Evolutionary conservation across 2,329 filamentous ascomycete species (phyloP), one percentile per base, ranked within the genome.

Genomic region (Penicillium sp.): DNA sequence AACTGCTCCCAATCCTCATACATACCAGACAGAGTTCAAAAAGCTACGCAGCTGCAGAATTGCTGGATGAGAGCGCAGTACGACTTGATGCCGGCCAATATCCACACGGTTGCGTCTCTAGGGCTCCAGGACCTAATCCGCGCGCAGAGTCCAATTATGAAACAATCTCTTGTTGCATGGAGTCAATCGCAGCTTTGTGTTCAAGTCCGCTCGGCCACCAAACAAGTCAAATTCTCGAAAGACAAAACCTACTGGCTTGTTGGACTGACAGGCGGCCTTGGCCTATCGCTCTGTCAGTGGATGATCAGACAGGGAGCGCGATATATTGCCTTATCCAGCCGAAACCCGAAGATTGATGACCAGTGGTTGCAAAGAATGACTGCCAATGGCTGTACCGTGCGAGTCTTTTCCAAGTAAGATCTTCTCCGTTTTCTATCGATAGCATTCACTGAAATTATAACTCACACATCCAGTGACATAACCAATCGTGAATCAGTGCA

Each of bases 231-330:
- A 16, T 70, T 70, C 41, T 51, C 58, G 1, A 50, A 47, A n/a
- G 51, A 67, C 35, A 71, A 67, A 51, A 72, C 70, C 7, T 73
- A 73, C 46, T 62, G 64, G 59, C 59, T 73, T 2, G 55, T 66
- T 38, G 68, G 69, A 36, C 50, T 69, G 10, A 60, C 65, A 11
- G 67, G 67, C 11, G 59, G 60, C 7, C 51, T 70, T n/a, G 69
- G 69, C 16, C 38, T 57, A 3, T 69, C 66, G 3, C 41, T 69
- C n/a, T 66, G 62, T 43, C 45, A 60, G n/a, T 72, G 63, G 64
- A 69, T 71, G 66, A 48, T 64, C 11, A 35, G 51, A 4, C 59
- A 64, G 32, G 69, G 69, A 2, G 67, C 67, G 4, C 41, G 59
- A n/a, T 46, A 62, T 36, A 51, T 72, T 18, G 62, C 65, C 4